These are phyloP conservation scores for Hypoxylon crocopeplum DNA, from an alignment of 495 filamentous ascomycete species.

Conservation along the genomic window DNA sequence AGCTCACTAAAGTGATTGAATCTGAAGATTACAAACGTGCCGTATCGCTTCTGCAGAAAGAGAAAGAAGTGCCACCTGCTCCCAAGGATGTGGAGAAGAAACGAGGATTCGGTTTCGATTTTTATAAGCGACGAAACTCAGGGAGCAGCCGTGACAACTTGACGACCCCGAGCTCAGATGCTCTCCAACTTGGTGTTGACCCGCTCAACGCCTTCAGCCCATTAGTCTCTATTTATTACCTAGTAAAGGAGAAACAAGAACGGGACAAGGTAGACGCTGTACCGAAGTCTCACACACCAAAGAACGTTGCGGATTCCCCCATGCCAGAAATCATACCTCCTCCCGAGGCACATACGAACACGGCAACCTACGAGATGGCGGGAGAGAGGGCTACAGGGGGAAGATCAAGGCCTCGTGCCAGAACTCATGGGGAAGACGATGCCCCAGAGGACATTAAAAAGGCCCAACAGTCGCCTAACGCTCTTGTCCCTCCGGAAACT, in stretches of 20 bases:
- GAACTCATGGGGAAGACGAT: slow-evolving; percentile 97
- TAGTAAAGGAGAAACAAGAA: slow-evolving; percentile 93
- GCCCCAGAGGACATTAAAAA: slow-evolving; percentile 77
- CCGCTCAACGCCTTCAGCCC: slow-evolving; percentile 94
- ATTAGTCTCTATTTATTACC: slow-evolving; percentile 91
- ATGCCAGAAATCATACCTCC: slow-evolving; percentile 78
- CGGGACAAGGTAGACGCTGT: slow-evolving; percentile 71
- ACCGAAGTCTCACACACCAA: slow-evolving; percentile 66
- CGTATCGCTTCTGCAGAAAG: slow-evolving; percentile 64
- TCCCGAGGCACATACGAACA: slow-evolving; percentile 90
- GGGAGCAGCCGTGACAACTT: slow-evolving; percentile 86
- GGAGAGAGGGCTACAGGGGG: slow-evolving; percentile 81
- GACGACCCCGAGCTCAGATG: slow-evolving; percentile 83
- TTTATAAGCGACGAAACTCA: slow-evolving; percentile 94
- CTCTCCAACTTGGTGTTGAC: slow-evolving; percentile 80
- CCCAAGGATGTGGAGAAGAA: slow-evolving; percentile 79
- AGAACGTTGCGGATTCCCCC: slow-evolving; percentile 49
- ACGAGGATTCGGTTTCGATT: slow-evolving; percentile 88
- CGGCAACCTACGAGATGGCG: slow-evolving; percentile 77
- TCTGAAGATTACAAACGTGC: slow-evolving; percentile 92
- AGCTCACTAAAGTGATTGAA: slow-evolving; percentile 83
- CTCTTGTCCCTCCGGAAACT: slow-evolving; percentile 53
- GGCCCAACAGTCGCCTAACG: slow-evolving; percentile 61
- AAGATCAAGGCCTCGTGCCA: slow-evolving; percentile 80
- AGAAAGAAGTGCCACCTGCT: slow-evolving; percentile 67